Conservation (phyloP, 371 early-diverging fungal species). For the Funneliformis caledonium region DNA sequence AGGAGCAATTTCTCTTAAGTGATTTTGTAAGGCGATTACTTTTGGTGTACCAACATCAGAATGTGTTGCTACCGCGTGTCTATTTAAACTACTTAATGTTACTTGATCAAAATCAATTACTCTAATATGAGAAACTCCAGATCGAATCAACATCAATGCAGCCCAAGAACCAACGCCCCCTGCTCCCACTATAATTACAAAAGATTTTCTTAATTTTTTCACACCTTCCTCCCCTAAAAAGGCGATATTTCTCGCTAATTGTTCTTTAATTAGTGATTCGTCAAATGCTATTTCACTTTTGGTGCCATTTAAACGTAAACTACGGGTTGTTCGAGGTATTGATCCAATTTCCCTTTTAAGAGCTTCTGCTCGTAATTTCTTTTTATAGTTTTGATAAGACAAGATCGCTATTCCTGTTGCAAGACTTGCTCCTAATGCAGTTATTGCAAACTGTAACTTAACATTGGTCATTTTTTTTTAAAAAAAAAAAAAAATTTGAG, state of each 20-base stretch:
- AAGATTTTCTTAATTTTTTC: slow-evolving; percentile 65
- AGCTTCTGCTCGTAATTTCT: slow-evolving; percentile 13
- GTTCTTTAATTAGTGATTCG: slow-evolving; percentile 73
- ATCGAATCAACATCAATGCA: slow-evolving; percentile 87
- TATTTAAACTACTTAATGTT: slow-evolving; percentile 85
- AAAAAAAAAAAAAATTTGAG: too few species aligned
- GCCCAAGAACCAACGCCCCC: slow-evolving; percentile 96
- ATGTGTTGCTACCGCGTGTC: slow-evolving; percentile 90
- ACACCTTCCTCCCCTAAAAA: slow-evolving; percentile 88
- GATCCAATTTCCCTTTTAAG: slow-evolving; percentile 9
- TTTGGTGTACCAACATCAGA: slow-evolving; percentile 91
- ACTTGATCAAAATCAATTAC: slow-evolving; percentile 97
- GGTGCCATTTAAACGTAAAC: background rate
- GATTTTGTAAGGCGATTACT: slow-evolving; percentile 73
- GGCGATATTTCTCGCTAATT: slow-evolving; percentile 80
- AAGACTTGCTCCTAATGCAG: slow-evolving; percentile 26
- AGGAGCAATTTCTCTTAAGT: slow-evolving; percentile 77
- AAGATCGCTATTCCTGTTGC: slow-evolving; percentile 18
- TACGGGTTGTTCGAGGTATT: background rate
- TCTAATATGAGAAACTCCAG: slow-evolving; percentile 86
- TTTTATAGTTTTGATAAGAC: slow-evolving; percentile 23
- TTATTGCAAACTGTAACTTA: slow-evolving; percentile 13
- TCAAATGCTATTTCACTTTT: slow-evolving; percentile 9
- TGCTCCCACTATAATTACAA: slow-evolving; percentile 94
- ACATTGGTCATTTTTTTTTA: background rate